Evolutionary conservation across 2,329 filamentous ascomycete genomes (phyloP).

Genomic region (Leptographium wingfieldii): DNA sequence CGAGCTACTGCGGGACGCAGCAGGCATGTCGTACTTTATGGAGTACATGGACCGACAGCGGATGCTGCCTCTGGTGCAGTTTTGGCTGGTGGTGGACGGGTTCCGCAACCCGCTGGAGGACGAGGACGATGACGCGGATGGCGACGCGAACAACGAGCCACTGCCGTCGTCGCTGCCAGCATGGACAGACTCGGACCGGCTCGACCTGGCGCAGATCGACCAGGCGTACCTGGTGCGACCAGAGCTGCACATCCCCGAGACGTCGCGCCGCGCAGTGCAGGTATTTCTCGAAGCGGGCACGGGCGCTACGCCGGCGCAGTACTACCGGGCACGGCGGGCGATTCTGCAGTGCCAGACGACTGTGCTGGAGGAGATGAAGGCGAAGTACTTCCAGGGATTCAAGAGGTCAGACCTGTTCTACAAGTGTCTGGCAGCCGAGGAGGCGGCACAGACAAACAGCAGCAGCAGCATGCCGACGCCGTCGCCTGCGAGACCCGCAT

Average conservation of each 20-base stretch:
- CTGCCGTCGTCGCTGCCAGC: conserved; percentile 47
- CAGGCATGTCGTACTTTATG: conserved; percentile 96
- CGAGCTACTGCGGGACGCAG: conserved; percentile 79
- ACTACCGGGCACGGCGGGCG: conserved; percentile 67
- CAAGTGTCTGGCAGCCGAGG: conserved; percentile 86
- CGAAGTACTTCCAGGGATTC: conserved; percentile 69
- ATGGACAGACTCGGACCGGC: conserved; percentile 75
- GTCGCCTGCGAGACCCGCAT: not conserved
- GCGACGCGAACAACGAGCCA: conserved; percentile 54
- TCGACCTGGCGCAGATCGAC: conserved; percentile 82
- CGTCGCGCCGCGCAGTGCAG: conserved; percentile 56
- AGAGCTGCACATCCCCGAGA: conserved; percentile 64
- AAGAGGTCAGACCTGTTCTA: conserved; percentile 90
- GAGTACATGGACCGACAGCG: conserved; percentile 94
- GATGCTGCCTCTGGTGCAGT: conserved; percentile 83
- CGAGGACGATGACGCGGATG: conserved; percentile 58
- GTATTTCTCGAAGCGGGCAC: conserved; percentile 69
- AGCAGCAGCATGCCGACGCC: conserved; percentile 6
- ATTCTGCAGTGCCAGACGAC: conserved; percentile 72
- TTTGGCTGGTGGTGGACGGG: conserved; percentile 96
- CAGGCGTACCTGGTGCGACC: conserved; percentile 75
- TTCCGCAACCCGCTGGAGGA: conserved; percentile 93
- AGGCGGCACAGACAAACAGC: conserved; percentile 36
- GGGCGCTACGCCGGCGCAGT: conserved; percentile 65
- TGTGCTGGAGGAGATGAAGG: conserved; percentile 74